These are phyloP conservation scores for Cordia subcordata DNA, from an alignment of 257 asterid genomes.

Conservation along the genomic window DNA sequence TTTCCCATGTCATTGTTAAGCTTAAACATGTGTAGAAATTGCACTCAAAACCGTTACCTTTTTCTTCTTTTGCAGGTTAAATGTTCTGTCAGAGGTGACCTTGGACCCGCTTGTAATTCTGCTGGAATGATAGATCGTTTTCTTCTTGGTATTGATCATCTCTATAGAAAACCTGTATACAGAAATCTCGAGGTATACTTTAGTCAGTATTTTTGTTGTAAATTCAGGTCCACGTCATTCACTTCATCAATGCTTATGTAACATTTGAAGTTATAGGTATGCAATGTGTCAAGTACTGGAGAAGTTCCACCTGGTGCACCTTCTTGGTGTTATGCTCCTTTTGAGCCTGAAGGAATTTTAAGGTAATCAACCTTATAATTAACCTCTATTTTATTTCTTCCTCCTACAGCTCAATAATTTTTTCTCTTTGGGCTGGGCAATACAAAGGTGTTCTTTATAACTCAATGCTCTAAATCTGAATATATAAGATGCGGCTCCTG, in stretches of 20 bases:
- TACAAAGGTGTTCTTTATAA: neutral
- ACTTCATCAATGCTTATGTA: constrained; percentile 10
- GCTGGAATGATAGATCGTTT: constrained; percentile 82
- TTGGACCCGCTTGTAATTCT: constrained; percentile 83
- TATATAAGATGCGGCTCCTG: neutral
- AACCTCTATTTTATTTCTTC: neutral
- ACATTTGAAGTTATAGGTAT: constrained; percentile 39
- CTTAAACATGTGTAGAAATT: neutral
- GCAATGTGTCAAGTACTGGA: constrained; percentile 43
- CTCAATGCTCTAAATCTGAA: neutral
- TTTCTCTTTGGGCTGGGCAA: neutral
- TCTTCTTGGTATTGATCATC: constrained; percentile 67
- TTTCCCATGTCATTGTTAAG: neutral
- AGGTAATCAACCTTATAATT: constrained; percentile 42
- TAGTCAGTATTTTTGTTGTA: constrained; percentile 9
- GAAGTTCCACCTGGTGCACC: constrained; percentile 43
- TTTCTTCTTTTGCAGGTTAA: constrained; percentile 46
- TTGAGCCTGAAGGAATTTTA: constrained; percentile 89
- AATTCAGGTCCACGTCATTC: constrained; percentile 14
- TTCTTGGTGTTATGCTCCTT: constrained; percentile 70
- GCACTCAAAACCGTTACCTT: neutral
- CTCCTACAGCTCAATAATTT: too few relatives aligned
- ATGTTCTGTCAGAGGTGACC: constrained; percentile 78
- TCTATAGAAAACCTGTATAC: constrained; percentile 67
- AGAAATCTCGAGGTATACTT: constrained; percentile 66